Evolutionary conservation across 345 rosid species (phyloP).

Genomic region (Xanthoceras sorbifolium): DNA sequence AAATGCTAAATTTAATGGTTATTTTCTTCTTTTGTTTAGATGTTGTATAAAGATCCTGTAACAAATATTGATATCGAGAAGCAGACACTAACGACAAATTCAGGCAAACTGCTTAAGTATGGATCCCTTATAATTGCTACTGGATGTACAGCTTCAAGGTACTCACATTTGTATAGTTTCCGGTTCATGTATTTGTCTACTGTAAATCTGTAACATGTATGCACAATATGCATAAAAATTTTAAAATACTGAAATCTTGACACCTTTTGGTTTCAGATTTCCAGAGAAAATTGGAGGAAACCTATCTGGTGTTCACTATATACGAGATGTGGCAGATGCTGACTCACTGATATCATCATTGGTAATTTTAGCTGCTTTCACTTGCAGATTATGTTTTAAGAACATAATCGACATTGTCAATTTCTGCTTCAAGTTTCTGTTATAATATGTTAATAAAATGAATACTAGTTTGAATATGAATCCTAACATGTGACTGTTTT

Average conservation of each 20-base stretch:
- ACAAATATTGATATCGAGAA: conserved; percentile 66
- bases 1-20: not conserved
- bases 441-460: not conserved
- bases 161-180: conserved; percentile 10
- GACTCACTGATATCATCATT: conserved; percentile 75
- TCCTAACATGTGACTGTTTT: conserved; percentile 1
- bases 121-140: conserved; percentile 89
- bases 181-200: not conserved
- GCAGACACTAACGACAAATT: conserved; percentile 74
- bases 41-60: conserved; percentile 87
- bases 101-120: conserved; percentile 87
- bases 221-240: not conserved
- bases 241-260: conserved; percentile 17
- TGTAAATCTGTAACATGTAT: not conserved
- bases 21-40: conserved; percentile 34
- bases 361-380: conserved; percentile 46
- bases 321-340: conserved; percentile 92
- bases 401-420: not conserved
- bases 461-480: not conserved
- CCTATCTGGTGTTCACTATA: conserved; percentile 89
- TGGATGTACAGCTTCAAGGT: conserved; percentile 95
- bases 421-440: not conserved
- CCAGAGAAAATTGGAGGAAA: conserved; percentile 93
- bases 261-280: conserved; percentile 48
- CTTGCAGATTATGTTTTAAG: not conserved